Base-by-base conservation (phyloP, 2,329 filamentous ascomycete species). In the Periconia sp. region DNA sequence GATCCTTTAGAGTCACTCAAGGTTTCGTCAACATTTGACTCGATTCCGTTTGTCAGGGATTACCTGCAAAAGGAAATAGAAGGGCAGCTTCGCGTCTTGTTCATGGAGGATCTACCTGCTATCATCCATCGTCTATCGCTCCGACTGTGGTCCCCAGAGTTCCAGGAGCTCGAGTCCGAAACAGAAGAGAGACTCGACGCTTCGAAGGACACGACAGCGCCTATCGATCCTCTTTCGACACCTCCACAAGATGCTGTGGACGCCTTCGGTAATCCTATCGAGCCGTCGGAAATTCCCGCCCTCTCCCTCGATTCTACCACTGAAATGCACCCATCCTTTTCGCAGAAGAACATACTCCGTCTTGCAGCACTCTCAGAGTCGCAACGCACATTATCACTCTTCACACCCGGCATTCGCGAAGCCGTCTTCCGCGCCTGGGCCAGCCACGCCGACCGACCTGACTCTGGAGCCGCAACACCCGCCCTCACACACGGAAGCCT, bases 1-100 rank as follows among this genome's bases (percentile, higher is more conserved):
- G 94, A 99, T 68, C 94, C 94, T 4, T 84, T 99, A 49, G 94
- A 99, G 69, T 96, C 92, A 4, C 84, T 99, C 63, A 97, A 96
- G 76, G 94, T 99, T 55, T 97, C 92, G 1, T 97, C 92, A 56
- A 99, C 94, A 31, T 99, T 99, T 71, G 94, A 99, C 75, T 96
- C 92, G 10, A 99, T 99, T 62, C 92, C 94, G 31, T 99, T 99
- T 65, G 94, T 99, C 50, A 87, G 94, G 57, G 92, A 99, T 70
- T 97, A 97, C 69, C 77, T 99, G 43, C 94, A 99, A 66, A 88
- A 89, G 68, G 95, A 92, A 48, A 99, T 99, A 59, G 94, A 99
- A 73, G 88, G 84, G 37, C 94, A 97, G 70, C 74, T 99, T 48
- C 86, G 94, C 21, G 90, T 92, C 40, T 69, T 99, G 54, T 95